phyloP scores from a whole-genome alignment of 148 eudicot species.

The Rhododendron griersonianum region DNA sequence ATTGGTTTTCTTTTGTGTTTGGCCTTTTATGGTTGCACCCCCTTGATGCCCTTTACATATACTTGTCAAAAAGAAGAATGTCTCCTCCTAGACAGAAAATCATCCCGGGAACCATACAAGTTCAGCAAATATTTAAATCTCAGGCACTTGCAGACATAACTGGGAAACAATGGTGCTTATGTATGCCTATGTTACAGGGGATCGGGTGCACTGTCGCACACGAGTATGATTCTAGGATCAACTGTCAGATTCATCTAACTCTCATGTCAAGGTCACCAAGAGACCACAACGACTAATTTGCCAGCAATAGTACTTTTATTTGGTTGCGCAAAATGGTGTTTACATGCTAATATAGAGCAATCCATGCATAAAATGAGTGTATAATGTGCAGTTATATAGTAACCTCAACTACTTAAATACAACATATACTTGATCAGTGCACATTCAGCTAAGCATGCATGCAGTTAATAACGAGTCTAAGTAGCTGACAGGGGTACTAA shows the following conservation, averaged over 20 bases:
- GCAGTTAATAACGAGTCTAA: background rate
- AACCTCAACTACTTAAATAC: background rate
- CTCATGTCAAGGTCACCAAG: background rate
- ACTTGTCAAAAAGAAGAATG: background rate
- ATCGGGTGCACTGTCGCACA: background rate
- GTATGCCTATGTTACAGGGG: background rate
- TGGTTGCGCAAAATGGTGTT: background rate
- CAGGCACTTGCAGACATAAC: background rate
- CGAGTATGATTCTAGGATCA: background rate
- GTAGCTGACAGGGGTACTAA: background rate
- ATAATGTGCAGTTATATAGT: background rate
- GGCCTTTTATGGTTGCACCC: background rate
- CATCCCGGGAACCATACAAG: background rate
- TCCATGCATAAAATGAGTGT: background rate
- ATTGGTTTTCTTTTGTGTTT: background rate
- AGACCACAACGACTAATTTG: background rate
- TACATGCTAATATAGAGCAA: background rate
- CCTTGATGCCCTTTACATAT: background rate
- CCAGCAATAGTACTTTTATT: background rate
- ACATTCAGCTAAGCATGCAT: background rate
- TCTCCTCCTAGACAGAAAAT: background rate
- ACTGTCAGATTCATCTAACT: background rate
- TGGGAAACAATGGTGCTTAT: background rate
- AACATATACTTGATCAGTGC: background rate
- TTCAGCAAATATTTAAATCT: conserved; percentile 6